Evolutionary conservation across 495 filamentous ascomycete species (phyloP).

Genomic region (Aspergillus baeticus): DNA sequence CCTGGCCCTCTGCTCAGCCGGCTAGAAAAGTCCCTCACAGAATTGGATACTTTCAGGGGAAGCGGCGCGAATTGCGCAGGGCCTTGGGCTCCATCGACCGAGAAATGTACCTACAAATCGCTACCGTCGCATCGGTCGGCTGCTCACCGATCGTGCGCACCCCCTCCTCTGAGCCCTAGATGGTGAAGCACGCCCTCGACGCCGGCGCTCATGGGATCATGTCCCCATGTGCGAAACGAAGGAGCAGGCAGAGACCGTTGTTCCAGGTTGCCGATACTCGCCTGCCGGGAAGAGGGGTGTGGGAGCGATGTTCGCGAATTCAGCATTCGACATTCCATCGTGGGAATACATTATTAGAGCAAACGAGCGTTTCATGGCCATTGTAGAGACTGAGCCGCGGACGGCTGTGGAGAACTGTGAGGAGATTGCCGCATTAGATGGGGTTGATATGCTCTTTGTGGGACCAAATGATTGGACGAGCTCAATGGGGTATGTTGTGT

Average conservation of each 20-base stretch:
- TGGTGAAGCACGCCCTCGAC: constrained; percentile 75
- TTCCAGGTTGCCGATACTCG: constrained; percentile 64
- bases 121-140: constrained; percentile 60
- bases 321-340: constrained; percentile 35
- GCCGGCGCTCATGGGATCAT: constrained; percentile 65
- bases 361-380: constrained; percentile 33
- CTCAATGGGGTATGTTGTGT: constrained; percentile 24
- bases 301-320: constrained; percentile 50
- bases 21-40: neutral
- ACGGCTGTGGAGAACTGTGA: constrained; percentile 46
- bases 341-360: constrained; percentile 23
- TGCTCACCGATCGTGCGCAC: constrained; percentile 68
- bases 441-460: constrained; percentile 56
- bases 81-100: constrained; percentile 9
- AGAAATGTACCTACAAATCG: constrained; percentile 45
- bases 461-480: constrained; percentile 58
- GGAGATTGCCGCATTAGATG: constrained; percentile 35
- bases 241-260: constrained; percentile 36
- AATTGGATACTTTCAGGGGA: neutral
- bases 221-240: constrained; percentile 22
- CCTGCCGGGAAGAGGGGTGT: constrained; percentile 63
- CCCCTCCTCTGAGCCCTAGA: constrained; percentile 63
- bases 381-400: constrained; percentile 47
- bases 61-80: neutral
- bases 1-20: constrained; percentile 1